Evolutionary conservation across 257 asterid species (phyloP).

Genomic region (Jacaranda mimosifolia): DNA sequence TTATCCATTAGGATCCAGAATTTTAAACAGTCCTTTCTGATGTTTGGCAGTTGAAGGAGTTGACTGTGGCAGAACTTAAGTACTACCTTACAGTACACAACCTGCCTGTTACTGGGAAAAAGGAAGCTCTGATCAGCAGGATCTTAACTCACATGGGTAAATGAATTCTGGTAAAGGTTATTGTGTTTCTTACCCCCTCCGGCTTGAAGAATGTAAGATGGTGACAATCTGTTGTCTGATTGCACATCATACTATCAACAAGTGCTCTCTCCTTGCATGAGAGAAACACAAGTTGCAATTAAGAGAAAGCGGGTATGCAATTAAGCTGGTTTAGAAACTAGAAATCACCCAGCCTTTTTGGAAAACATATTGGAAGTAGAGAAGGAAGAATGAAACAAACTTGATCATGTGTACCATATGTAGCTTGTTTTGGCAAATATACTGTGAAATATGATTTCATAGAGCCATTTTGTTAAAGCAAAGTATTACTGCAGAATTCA

Average conservation of each 20-base stretch:
- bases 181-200: too few relatives aligned
- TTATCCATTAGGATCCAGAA: neutral
- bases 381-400: neutral
- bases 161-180: conserved; percentile 33
- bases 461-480: neutral
- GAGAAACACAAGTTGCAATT: too few relatives aligned
- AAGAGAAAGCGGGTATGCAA: neutral
- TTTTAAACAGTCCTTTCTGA: neutral
- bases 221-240: neutral
- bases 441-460: neutral
- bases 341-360: neutral
- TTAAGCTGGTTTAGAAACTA: neutral
- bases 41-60: conserved; percentile 82
- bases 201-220: neutral
- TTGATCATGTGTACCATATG: neutral
- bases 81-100: conserved; percentile 65
- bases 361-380: neutral
- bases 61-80: conserved; percentile 82
- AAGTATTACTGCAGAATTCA: neutral
- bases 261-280: neutral
- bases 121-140: conserved; percentile 79
- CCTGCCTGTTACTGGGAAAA: conserved; percentile 75
- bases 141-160: conserved; percentile 88
- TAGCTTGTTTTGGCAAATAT: neutral
- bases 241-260: neutral